Evolutionary conservation across 1,284 basidiomycete genomes (phyloP), one percentile per base, ranked within the genome.

Genomic region (Cystobasidium slooffiae): DNA sequence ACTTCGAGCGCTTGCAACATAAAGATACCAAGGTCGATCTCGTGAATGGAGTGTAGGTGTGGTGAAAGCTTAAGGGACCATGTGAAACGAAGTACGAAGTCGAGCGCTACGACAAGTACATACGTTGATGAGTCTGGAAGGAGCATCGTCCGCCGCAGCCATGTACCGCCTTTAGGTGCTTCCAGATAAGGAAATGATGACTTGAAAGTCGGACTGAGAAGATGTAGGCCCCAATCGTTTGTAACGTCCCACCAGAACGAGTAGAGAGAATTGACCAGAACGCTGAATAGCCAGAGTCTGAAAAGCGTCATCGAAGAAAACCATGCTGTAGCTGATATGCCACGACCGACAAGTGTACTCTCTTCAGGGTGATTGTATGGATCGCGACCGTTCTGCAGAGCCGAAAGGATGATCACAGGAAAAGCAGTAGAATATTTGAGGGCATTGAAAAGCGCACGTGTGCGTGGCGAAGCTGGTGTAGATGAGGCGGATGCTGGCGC

Each of bases 171-270:
- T 47, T 59, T 53, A 10, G 52, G 72, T 10, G 65, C 24, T 24
- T 58, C 55, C 24, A 61, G n/a, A 39, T 39, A 68, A 16, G 52
- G 67, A 37, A 68, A 56, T 1, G 5, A 41, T 31, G 37, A 22
- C 65, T 52, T 49, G 56, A 61, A 49, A 6, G 22, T n/a, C 8
- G 81, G 82, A 68, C 86, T 86, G 73, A 97, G 84, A 39, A 97
- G 83, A 55, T 89, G 88, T 59, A 99, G 85, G 0, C 97, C 97
- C 96, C 96, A 99, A 82, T 99, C 97, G 81, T 97, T 93, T 58
- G 92, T 94, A 44, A 99, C 88, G 83, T 99, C 97, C 97, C 97
- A 99, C 92, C 94, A 99, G 83, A 97, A 98, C 6, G 94, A 96
- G 83, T 93, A 99, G 56, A 93, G 82, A 1, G 94, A 96, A 83